Percentiles rank a stretch among this genome's conserved stretches.
Evolutionary conservation across 164 flowering plant species (phyloP).

Genomic region (Berberis thunbergii): DNA sequence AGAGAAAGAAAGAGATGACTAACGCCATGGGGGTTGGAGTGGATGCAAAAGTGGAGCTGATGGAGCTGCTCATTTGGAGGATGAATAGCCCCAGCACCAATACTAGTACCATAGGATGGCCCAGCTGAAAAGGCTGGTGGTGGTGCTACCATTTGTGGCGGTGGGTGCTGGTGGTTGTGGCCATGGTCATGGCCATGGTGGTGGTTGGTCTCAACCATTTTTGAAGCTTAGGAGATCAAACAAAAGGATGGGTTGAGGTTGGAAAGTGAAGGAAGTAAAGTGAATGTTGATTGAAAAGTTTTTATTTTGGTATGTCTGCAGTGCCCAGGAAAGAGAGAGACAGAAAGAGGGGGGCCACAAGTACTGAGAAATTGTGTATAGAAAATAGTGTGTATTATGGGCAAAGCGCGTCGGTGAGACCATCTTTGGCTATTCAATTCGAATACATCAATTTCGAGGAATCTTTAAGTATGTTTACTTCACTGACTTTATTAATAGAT

Average conservation of each 20-base stretch:
- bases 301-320: background rate
- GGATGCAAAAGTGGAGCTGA: conserved; percentile 84
- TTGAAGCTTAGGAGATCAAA: background rate
- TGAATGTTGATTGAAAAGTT: background rate
- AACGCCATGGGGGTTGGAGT: conserved; percentile 83
- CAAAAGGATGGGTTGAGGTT: background rate
- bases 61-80: conserved; percentile 73
- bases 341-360: background rate
- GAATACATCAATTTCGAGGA: no score
- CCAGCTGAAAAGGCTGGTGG: conserved; percentile 39
- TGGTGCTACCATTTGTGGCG: conserved; percentile 22
- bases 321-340: background rate
- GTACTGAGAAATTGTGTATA: background rate
- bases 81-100: conserved; percentile 14
- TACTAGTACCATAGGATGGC: conserved; percentile 1
- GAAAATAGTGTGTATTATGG: background rate
- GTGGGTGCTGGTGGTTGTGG: conserved; percentile 22
- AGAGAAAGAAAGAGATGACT: conserved; percentile 24
- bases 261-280: background rate
- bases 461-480: no score
- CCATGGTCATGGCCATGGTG: conserved; percentile 19
- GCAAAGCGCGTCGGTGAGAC: background rate
- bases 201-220: conserved; percentile 51
- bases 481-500: no score
- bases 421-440: no score